Evolutionary conservation across 257 asterid species (phyloP), one percentile per base, ranked within the genome.

Genomic region (Nemophila menziesii): DNA sequence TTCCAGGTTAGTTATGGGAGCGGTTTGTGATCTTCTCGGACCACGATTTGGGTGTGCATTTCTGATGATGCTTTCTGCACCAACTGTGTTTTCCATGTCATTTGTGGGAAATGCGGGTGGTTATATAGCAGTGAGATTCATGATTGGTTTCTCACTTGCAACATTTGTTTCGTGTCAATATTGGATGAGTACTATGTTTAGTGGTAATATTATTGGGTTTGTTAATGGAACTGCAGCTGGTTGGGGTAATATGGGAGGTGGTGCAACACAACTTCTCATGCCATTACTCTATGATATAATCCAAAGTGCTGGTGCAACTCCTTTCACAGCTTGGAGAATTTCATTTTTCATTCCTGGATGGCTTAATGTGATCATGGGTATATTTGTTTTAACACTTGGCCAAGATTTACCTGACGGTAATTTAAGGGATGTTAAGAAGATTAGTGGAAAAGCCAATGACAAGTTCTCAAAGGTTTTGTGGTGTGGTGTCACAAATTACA

Each of bases 161-260:
- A 82, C 93, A 5, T 87, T 87, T 33, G 97, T 87, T 11, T 87
- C 95, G 0, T 77, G 92, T 0, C 97, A 87, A 22, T 87, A 72
- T 51, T 87, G 95, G 97, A 79, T 82, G 95, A 87, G 97, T 58
- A 74, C 95, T 4, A 43, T 87, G 67, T 87, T 87, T 61, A 60
- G 67, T 7, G 17, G 54, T 0, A 64, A 20, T 0, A 83, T 87
- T 17, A 81, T 87, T 24, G 97, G 81, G 42, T 74, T 89, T 0
- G 95, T 92, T 3, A 86, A 86, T 42, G 94, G 97, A 7, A 19
- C 79, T 5, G 55, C 95, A 0, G 97, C 85, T 4, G 95, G 97
- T 0, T 82, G 97, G 97, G 97, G 97, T 0, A 86, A 86, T 36
- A 87, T 82, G 10, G 97, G 97, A 23, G 94, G 95, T 22, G 92